These are phyloP conservation scores for Ceratocystis diversiconidia DNA, from an alignment of 2,329 filamentous ascomycete genomes.

Conservation along the genomic window DNA sequence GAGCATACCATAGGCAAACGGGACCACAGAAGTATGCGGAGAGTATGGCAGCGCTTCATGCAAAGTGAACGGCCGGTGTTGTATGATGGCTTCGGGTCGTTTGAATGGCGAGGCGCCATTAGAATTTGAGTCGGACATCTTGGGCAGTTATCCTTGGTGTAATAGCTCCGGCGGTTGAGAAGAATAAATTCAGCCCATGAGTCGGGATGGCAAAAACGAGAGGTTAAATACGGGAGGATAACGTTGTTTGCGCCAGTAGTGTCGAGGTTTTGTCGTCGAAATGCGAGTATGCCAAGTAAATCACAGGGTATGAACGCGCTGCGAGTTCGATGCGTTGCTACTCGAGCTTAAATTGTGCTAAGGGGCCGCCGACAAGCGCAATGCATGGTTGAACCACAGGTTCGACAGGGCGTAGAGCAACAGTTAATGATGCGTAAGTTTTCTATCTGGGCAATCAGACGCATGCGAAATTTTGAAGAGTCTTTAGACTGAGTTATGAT, in stretches of 20 bases:
- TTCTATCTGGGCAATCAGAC: neutral
- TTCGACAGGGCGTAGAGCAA: neutral
- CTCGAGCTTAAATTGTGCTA: constrained; percentile 6
- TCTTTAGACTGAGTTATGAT: neutral
- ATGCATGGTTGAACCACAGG: constrained; percentile 7
- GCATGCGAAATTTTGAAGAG: neutral
- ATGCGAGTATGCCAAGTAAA: neutral
- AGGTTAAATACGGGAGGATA: neutral
- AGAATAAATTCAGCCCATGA: neutral
- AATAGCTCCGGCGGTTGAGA: neutral
- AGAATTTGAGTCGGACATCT: constrained; percentile 11
- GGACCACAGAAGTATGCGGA: constrained; percentile 65
- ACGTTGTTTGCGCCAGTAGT: neutral
- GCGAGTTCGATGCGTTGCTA: constrained; percentile 4
- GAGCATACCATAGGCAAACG: constrained; percentile 55
- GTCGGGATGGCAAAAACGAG: neutral
- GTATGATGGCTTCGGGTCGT: constrained; percentile 12
- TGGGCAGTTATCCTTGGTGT: neutral
- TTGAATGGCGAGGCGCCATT: constrained; percentile 15
- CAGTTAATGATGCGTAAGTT: neutral
- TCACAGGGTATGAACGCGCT: neutral
- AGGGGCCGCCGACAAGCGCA: constrained; percentile 3
- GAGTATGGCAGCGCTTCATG: constrained; percentile 70
- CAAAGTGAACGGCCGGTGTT: constrained; percentile 42
- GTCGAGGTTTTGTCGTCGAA: constrained; percentile 1